Percentiles rank a stretch among this genome's conserved stretches.
Evolutionary conservation across 371 early-diverging fungal genomes (phyloP).

Genomic region (Lichtheimia ramosa): DNA sequence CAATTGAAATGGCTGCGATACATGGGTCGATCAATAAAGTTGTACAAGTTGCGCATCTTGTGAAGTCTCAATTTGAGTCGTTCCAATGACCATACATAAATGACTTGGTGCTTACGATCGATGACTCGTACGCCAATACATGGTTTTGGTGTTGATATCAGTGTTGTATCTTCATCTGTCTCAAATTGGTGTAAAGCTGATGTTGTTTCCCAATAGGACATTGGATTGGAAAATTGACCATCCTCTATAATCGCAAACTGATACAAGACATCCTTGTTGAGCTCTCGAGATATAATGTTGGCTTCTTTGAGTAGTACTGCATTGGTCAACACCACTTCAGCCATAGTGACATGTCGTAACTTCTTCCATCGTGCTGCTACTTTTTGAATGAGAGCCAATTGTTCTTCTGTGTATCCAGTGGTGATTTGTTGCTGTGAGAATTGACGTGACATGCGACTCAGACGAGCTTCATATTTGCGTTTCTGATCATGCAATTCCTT

Average conservation of each 20-base stretch:
- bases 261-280: slow-evolving; percentile 76
- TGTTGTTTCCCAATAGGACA: slow-evolving; percentile 68
- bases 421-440: slow-evolving; percentile 12
- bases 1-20: slow-evolving; percentile 70
- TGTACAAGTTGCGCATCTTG: slow-evolving; percentile 76
- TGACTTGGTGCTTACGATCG: slow-evolving; percentile 66
- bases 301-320: slow-evolving; percentile 83
- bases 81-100: slow-evolving; percentile 77
- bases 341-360: slow-evolving; percentile 68
- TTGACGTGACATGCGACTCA: slow-evolving; percentile 50
- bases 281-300: slow-evolving; percentile 81
- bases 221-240: slow-evolving; percentile 42
- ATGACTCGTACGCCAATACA: slow-evolving; percentile 71
- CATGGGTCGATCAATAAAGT: slow-evolving; percentile 68
- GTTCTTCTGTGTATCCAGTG: slow-evolving; percentile 28
- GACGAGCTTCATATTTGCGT: slow-evolving; percentile 58
- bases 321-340: slow-evolving; percentile 69
- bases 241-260: slow-evolving; percentile 77
- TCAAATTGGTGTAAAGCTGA: slow-evolving; percentile 57
- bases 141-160: slow-evolving; percentile 45
- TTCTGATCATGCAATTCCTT: slow-evolving; percentile 47
- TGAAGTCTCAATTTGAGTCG: slow-evolving; percentile 65
- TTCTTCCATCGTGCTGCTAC: slow-evolving; percentile 57
- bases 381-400: slow-evolving; percentile 8
- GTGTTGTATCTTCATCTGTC: slow-evolving; percentile 52